Conservation (phyloP, 1,284 basidiomycete genomes). For the Apiotrichum gamsii region DNA sequence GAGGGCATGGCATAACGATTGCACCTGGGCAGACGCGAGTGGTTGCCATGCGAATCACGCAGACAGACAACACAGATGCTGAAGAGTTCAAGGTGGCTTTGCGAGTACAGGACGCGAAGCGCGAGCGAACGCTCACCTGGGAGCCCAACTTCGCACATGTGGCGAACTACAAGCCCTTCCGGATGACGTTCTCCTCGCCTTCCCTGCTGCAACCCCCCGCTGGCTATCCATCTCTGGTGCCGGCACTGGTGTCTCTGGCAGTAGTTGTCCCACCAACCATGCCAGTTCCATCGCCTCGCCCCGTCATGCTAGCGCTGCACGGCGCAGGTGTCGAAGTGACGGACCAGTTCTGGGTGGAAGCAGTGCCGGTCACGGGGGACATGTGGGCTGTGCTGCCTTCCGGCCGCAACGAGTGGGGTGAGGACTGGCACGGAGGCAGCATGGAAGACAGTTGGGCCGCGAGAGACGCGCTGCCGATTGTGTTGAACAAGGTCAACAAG, state of each 20-base stretch:
- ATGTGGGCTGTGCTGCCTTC: conserved; percentile 41
- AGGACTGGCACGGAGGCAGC: conserved; percentile 46
- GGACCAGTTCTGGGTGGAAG: conserved; percentile 20
- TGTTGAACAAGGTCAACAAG: not conserved
- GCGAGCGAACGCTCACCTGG: too few species aligned
- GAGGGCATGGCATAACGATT: too few species aligned
- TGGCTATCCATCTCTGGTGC: not conserved
- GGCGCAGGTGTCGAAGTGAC: conserved; percentile 42
- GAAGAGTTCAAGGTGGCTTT: too few species aligned
- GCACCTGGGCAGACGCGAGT: conserved; percentile 11
- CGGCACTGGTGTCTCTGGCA: conserved; percentile 27
- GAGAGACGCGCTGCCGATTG: conserved; percentile 20
- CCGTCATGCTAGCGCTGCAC: conserved; percentile 39
- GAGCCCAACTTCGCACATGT: too few species aligned
- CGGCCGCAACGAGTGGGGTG: conserved; percentile 45
- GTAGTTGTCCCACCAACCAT: conserved; percentile 24
- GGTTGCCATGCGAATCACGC: conserved; percentile 2
- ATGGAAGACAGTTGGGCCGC: conserved; percentile 38
- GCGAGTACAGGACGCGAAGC: too few species aligned
- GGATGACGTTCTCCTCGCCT: conserved; percentile 28
- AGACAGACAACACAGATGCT: too few species aligned
- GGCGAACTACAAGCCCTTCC: conserved; percentile 8
- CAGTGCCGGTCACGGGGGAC: conserved; percentile 22
- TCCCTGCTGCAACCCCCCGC: not conserved
- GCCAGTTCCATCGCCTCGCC: conserved; percentile 1